Conservation (phyloP, 2,329 filamentous ascomycete species). For the Fusarium mexicanum region DNA sequence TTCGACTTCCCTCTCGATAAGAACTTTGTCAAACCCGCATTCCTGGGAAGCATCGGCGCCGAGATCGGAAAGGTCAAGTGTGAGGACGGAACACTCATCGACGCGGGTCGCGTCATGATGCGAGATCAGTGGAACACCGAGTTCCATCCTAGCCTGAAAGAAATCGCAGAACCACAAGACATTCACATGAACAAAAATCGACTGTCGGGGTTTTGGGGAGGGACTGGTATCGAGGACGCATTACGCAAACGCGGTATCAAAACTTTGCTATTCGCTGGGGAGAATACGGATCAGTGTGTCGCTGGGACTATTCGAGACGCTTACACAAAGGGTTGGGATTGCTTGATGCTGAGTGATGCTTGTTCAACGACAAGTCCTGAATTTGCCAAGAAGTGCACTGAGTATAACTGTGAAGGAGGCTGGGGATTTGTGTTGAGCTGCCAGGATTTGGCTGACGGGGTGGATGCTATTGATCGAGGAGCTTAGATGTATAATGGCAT, state of each 20-base stretch:
- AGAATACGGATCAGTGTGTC: neutral
- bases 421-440: neutral
- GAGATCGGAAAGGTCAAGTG: neutral
- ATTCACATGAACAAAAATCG: neutral
- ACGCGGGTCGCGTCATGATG: neutral
- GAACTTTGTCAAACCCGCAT: neutral
- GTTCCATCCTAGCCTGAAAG: accelerated
- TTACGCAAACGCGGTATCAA: neutral
- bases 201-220: neutral
- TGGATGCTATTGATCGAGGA: neutral
- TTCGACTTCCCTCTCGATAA: neutral
- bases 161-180: neutral
- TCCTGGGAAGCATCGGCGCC: neutral
- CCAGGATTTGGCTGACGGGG: neutral
- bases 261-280: neutral
- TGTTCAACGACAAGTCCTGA: neutral
- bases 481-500: accelerated
- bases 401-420: neutral
- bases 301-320: neutral
- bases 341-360: neutral
- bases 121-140: neutral
- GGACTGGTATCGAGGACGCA: accelerated
- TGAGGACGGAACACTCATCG: accelerated
- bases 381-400: neutral
- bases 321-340: neutral